A percentile compares a stretch with the other conserved stretches of the same genome.
Evolutionary conservation across 306 rosid species (phyloP).

Genomic region (Oemleria cerasiformis): DNA sequence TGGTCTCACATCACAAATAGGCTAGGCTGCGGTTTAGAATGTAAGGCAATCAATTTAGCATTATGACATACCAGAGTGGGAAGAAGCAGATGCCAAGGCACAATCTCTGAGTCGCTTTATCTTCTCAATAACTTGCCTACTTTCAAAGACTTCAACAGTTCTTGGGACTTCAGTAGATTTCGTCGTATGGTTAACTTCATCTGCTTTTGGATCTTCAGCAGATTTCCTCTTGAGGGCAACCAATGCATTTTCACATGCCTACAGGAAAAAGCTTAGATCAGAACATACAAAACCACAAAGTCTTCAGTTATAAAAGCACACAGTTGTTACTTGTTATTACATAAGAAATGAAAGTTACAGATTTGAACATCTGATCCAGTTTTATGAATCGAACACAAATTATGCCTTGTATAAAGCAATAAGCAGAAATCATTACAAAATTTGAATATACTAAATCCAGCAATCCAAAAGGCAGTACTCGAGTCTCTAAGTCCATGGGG

Average conservation of each 20-base stretch:
- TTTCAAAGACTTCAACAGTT: constrained; percentile 27
- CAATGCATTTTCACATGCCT: constrained; percentile 76
- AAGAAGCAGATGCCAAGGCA: constrained; percentile 49
- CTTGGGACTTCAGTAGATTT: constrained; percentile 34
- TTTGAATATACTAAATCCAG: background rate
- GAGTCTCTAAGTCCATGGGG: background rate
- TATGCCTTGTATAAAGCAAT: background rate
- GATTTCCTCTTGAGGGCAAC: constrained; percentile 38
- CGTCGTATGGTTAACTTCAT: constrained; percentile 14
- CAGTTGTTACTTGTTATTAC: background rate
- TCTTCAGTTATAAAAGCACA: background rate
- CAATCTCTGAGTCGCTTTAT: constrained; percentile 49
- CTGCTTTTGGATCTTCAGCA: constrained; percentile 30
- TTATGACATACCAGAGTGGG: constrained; percentile 56
- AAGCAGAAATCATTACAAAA: background rate
- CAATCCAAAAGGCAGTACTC: background rate
- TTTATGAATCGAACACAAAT: background rate
- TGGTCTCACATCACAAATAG: background rate
- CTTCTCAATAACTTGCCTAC: constrained; percentile 32
- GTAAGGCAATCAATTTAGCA: background rate
- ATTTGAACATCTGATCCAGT: background rate
- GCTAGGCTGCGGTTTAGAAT: background rate
- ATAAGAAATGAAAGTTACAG: background rate
- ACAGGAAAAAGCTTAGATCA: constrained; percentile 17
- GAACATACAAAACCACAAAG: constrained; percentile 12